Percentiles rank a stretch among this genome's conserved stretches.
These are phyloP conservation scores for Globisporangium polare DNA, from an alignment of 352 stramenopile genomes.

Conservation along the genomic window DNA sequence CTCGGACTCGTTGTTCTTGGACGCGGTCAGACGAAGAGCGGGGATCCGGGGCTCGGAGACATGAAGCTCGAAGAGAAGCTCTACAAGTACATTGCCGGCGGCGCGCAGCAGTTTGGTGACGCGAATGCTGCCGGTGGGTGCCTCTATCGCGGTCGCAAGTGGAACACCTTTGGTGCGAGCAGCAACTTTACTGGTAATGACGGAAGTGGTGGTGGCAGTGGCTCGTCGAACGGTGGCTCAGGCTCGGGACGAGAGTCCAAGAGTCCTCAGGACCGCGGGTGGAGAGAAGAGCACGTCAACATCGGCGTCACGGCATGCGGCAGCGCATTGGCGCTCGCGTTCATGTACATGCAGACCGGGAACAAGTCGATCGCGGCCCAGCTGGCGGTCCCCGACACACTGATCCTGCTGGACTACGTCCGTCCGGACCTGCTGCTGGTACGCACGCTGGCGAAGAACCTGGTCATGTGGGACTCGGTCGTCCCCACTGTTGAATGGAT, in stretches of 20 bases:
- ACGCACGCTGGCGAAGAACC: slow-evolving; percentile 90
- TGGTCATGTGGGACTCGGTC: slow-evolving; percentile 96
- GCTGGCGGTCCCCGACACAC: slow-evolving; percentile 91
- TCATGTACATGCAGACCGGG: slow-evolving; percentile 96
- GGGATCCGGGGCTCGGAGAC: slow-evolving; percentile 91
- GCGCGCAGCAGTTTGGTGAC: slow-evolving; percentile 46
- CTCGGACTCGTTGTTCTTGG: slow-evolving; percentile 96
- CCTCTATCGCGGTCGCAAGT: slow-evolving; percentile 68
- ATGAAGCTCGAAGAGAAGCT: slow-evolving; percentile 96
- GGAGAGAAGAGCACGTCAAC: slow-evolving; percentile 90
- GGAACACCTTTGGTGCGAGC: slow-evolving; percentile 40
- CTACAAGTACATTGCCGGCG: slow-evolving; percentile 93
- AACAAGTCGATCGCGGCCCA: slow-evolving; percentile 83
- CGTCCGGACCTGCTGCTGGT: slow-evolving; percentile 95
- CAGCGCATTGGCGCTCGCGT: slow-evolving; percentile 90
- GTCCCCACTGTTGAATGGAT: slow-evolving; percentile 89
- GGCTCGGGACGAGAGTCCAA: slow-evolving; percentile 64
- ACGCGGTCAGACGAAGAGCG: slow-evolving; percentile 55
- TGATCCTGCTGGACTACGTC: slow-evolving; percentile 95
- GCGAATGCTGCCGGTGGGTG: slow-evolving; percentile 46
- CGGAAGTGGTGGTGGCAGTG: slow-evolving; percentile 14
- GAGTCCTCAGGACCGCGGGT: slow-evolving; percentile 23
- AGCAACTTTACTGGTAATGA: slow-evolving; percentile 10
- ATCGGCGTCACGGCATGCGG: slow-evolving; percentile 93
- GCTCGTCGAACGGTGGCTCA: slow-evolving; percentile 22